Evolutionary conservation across 176 grass and related monocot genomes (phyloP).

Genomic region (Chrysopogon serrulatus): DNA sequence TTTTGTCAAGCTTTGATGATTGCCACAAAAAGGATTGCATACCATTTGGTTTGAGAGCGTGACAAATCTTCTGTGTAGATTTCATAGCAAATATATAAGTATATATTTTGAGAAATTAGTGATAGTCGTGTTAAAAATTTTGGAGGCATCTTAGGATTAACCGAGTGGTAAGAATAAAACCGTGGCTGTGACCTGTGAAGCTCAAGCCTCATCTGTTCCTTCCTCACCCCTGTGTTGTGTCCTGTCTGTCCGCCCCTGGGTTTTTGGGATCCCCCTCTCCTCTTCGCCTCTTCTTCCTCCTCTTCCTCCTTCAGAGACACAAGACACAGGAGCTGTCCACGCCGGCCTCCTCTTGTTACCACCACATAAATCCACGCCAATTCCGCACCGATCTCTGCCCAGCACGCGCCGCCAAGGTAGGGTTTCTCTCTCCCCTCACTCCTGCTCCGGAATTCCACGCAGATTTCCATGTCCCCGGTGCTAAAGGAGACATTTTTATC

Average conservation of each 20-base stretch:
- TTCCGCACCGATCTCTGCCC: slow-evolving; percentile 33
- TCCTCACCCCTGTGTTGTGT: background rate
- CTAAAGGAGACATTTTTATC: slow-evolving; percentile 25
- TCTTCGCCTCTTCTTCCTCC: background rate
- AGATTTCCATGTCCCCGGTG: slow-evolving; percentile 19
- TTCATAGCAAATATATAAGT: background rate
- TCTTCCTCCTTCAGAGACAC: background rate
- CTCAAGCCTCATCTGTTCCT: background rate
- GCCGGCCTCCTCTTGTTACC: slow-evolving; percentile 14
- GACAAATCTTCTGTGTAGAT: background rate
- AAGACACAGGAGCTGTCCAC: background rate
- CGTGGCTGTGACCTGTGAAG: background rate
- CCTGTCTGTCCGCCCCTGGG: background rate
- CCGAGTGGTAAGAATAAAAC: background rate
- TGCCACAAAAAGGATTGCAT: background rate
- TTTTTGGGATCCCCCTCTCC: slow-evolving; percentile 34
- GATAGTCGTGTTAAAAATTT: background rate
- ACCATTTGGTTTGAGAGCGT: background rate
- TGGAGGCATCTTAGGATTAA: background rate
- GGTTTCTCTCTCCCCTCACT: slow-evolving; percentile 18
- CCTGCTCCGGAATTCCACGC: background rate
- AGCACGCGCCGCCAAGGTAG: slow-evolving; percentile 25
- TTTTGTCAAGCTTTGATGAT: background rate
- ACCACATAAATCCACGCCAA: slow-evolving; percentile 36
- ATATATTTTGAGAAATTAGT: background rate